phyloP scores from a whole-genome alignment of 2,329 filamentous ascomycete species.

The Cladosporium colombiae region DNA sequence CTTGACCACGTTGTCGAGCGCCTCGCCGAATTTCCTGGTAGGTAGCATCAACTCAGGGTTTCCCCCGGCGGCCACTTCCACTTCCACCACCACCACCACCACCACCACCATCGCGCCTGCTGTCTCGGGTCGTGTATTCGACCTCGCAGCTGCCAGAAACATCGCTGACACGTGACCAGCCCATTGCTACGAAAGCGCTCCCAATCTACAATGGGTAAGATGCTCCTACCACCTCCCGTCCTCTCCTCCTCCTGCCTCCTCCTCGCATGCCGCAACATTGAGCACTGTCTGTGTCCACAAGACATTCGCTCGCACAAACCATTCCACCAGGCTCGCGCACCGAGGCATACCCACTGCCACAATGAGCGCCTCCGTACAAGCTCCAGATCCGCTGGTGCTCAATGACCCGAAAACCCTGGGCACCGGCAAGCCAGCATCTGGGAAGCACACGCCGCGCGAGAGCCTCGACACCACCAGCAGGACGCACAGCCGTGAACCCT shows the following conservation, averaged over 20 bases:
- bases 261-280: conserved; percentile 23
- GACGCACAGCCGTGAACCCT: conserved; percentile 23
- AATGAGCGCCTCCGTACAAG: conserved; percentile 20
- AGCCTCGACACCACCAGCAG: conserved; percentile 26
- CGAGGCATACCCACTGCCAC: conserved; percentile 23
- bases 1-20: neutral
- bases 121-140: neutral
- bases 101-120: conserved; percentile 14
- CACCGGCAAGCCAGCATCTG: conserved; percentile 24
- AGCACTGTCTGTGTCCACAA: conserved; percentile 24
- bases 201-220: conserved; percentile 37
- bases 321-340: conserved; percentile 15
- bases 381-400: conserved; percentile 22
- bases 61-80: neutral
- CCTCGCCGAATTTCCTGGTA: conserved; percentile 9
- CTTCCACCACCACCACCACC: neutral
- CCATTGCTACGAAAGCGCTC: neutral
- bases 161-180: conserved; percentile 1
- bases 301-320: conserved; percentile 26
- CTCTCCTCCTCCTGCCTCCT: conserved; percentile 10
- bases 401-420: conserved; percentile 20
- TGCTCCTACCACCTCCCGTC: conserved; percentile 20
- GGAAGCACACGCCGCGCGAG: conserved; percentile 28
- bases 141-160: conserved; percentile 1
- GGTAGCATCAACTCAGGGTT: neutral